Evolutionary conservation across 2,329 filamentous ascomycete species (phyloP), one percentile per base, ranked within the genome.

Genomic region (Trichoderma endophyticum): DNA sequence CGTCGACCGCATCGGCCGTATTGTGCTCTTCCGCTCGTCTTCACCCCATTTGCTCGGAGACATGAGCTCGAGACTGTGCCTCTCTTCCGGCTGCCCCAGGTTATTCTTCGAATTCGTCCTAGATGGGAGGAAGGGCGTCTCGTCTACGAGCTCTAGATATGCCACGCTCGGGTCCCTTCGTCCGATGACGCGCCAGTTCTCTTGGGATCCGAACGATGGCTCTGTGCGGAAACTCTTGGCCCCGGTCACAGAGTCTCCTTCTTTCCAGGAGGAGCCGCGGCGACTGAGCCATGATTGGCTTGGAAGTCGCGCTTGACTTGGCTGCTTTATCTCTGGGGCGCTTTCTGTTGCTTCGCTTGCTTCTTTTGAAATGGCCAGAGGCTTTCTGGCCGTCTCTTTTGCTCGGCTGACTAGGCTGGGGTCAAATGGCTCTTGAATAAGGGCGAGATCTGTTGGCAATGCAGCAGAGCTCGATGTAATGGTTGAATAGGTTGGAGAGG

Each of bases 121-220:
- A 76, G 57, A 79, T 79, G 73, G 86, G 82, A 79, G 82, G 65
- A 82, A 82, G 0, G 81, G 81, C 8, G 79, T 78, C 24, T 77
- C 78, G 43, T 80, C 77, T 14, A 80, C 79, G 4, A 82, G 76
- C 18, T 81, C 79, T 48, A 78, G 77, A 73, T 83, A 82, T 6
- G 78, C 78, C 11, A 78, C 75, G 28, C 77, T 81, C 11, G 78
- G 76, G 6, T 78, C 78, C 30, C 76, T 78, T 24, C 71, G 73
- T 24, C 73, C 73, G n/a, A 80, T 75, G 8, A 79, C 72, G 24
- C 79, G 76, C 81, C 81, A 83, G 69, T 83, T 83, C 73, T 83
- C 81, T 3, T 76, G 71, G 2, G 81, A 81, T 7, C 76, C 79
- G 72, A 82, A 82, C 0, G 81, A 82, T 0, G 77, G 70, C 4